A percentile compares a stretch with the other conserved stretches of the same genome.
Evolutionary conservation across 2,329 filamentous ascomycete genomes (phyloP).

Genomic region (Cercospora citrullina): DNA sequence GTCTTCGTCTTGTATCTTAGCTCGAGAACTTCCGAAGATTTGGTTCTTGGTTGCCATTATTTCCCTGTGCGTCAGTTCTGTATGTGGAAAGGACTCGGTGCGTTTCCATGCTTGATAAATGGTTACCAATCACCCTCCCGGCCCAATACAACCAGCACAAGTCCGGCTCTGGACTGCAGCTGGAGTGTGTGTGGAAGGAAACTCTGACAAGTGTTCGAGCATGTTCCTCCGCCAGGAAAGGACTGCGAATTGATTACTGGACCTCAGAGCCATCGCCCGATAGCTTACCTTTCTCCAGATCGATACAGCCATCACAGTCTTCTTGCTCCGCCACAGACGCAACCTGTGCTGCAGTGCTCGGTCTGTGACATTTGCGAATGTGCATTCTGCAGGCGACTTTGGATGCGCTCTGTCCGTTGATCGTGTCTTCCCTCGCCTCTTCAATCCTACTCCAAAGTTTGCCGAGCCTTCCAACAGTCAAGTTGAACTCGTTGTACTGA

Average conservation of each 20-base stretch:
- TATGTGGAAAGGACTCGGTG: not conserved
- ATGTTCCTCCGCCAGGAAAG: not conserved
- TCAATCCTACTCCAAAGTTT: not conserved
- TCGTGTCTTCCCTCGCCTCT: not conserved
- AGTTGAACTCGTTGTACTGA: no score
- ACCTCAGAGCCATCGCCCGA: not conserved
- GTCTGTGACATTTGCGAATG: not conserved
- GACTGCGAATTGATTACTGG: not conserved
- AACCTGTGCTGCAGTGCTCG: not conserved
- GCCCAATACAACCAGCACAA: no score
- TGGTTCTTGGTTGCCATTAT: not conserved
- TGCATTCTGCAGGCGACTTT: not conserved
- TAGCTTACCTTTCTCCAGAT: not conserved
- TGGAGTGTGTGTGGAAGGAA: not conserved
- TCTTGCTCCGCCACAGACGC: not conserved
- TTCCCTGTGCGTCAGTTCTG: not conserved
- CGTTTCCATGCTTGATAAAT: not conserved
- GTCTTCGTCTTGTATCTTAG: not conserved
- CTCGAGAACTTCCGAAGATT: not conserved
- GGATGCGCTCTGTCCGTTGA: not conserved
- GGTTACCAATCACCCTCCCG: no score
- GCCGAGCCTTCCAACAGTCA: no score
- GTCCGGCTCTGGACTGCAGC: not conserved
- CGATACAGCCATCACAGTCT: not conserved
- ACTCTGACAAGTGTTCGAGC: not conserved